Conservation (phyloP, 176 grass and related monocot species). For the Eragrostis curvula region DNA sequence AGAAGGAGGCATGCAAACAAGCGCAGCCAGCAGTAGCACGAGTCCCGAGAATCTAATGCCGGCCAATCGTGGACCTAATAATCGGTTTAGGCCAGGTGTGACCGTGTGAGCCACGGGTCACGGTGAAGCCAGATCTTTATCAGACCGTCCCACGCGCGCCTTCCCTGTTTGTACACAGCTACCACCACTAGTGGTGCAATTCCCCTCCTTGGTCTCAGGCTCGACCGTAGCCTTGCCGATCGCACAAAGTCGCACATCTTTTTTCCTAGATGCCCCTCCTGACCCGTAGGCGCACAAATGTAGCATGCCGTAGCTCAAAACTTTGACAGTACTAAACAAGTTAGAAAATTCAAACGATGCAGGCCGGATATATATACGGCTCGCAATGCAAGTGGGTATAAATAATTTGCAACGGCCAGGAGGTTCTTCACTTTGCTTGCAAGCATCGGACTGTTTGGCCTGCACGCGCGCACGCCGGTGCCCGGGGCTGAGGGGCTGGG, state of each 20-base stretch:
- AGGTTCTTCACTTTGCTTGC: not conserved
- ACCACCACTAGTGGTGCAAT: not conserved
- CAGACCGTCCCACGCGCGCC: not conserved
- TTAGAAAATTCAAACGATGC: not conserved
- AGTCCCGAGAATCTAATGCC: constrained; percentile 48
- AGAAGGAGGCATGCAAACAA: not conserved
- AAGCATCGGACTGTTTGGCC: not conserved
- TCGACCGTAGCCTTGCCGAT: not conserved
- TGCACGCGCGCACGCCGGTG: not conserved
- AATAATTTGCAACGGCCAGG: not conserved
- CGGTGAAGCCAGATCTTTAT: not conserved
- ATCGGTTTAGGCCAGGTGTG: constrained; percentile 32
- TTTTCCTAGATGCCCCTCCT: too few relatives aligned
- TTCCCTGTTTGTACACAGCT: not conserved
- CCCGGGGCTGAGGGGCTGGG: too few relatives aligned
- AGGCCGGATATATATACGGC: not conserved
- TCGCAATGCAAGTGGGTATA: not conserved
- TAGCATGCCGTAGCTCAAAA: constrained; percentile 4
- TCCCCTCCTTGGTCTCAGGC: not conserved
- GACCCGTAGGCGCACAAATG: not conserved
- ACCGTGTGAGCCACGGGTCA: not conserved
- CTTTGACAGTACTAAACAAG: too few relatives aligned
- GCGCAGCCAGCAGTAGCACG: not conserved
- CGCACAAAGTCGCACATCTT: not conserved
- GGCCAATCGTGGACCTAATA: constrained; percentile 58